Conservation (phyloP, 768 basidiomycete species). For the Terana coerulea region DNA sequence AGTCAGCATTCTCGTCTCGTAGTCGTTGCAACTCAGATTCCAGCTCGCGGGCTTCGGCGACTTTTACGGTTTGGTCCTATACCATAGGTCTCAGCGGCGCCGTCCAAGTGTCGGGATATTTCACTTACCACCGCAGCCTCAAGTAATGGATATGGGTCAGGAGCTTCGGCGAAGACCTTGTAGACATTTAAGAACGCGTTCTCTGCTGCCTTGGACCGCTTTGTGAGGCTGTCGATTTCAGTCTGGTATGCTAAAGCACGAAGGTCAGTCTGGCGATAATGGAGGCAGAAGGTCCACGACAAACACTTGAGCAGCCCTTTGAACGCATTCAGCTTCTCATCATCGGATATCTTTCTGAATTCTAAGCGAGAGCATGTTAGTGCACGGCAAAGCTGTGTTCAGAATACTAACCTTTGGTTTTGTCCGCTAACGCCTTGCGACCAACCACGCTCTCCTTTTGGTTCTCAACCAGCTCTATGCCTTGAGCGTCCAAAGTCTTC, state of each 20-base stretch:
- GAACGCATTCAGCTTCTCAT: slow-evolving; percentile 82
- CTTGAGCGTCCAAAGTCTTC: slow-evolving; percentile 88
- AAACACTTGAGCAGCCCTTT: slow-evolving; percentile 87
- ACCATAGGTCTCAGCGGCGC: background rate
- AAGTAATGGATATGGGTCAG: slow-evolving; percentile 94
- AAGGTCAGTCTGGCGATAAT: background rate
- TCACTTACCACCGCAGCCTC: slow-evolving; percentile 83
- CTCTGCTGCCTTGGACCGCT: slow-evolving; percentile 88
- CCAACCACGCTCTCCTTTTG: slow-evolving; percentile 97
- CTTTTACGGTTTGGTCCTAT: slow-evolving; percentile 92
- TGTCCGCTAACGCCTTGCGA: slow-evolving; percentile 90
- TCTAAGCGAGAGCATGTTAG: slow-evolving; percentile 43
- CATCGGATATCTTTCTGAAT: slow-evolving; percentile 93
- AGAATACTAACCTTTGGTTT: slow-evolving; percentile 87
- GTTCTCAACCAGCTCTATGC: slow-evolving; percentile 94
- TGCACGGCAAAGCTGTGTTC: background rate
- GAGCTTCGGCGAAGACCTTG: slow-evolving; percentile 94
- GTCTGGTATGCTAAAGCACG: slow-evolving; percentile 89
- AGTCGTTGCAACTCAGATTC: slow-evolving; percentile 70
- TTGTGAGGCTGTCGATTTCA: slow-evolving; percentile 94
- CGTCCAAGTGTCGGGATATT: background rate
- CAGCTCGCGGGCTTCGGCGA: slow-evolving; percentile 73
- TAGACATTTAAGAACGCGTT: slow-evolving; percentile 96
- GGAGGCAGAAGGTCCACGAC: too few relatives aligned
- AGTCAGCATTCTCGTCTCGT: slow-evolving; percentile 77